Percentiles rank a stretch among this genome's conserved stretches.
phyloP scores from a whole-genome alignment of 208 protist species.

The Porcisia hertigi region DNA sequence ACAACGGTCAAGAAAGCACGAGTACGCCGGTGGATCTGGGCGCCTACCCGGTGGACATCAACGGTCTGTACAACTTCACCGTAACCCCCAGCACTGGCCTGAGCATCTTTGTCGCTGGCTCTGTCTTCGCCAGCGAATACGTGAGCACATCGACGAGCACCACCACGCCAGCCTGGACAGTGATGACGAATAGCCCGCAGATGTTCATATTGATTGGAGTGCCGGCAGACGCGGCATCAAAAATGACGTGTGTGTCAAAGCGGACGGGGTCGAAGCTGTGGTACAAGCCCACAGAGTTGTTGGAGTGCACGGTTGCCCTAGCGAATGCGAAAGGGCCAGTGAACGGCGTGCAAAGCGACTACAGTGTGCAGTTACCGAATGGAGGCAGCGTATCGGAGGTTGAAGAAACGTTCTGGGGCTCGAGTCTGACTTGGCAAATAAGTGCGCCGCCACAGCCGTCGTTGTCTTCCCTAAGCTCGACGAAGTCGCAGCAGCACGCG shows the following conservation, averaged over 20 bases:
- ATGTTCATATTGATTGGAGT: conserved; percentile 64
- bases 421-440: conserved; percentile 31
- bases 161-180: conserved; percentile 23
- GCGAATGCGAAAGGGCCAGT: conserved; percentile 45
- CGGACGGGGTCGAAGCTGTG: conserved; percentile 48
- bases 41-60: conserved; percentile 47
- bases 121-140: conserved; percentile 20
- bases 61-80: conserved; percentile 63
- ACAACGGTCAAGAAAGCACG: conserved; percentile 33
- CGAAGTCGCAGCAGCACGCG: not conserved
- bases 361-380: conserved; percentile 50
- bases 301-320: conserved; percentile 54
- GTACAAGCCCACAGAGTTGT: conserved; percentile 52
- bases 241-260: conserved; percentile 44
- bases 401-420: conserved; percentile 19
- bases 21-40: conserved; percentile 40
- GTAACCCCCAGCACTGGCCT: conserved; percentile 28
- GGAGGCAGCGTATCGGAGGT: conserved; percentile 40
- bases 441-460: conserved; percentile 31
- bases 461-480: not conserved
- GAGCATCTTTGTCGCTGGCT: conserved; percentile 40
- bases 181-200: conserved; percentile 71
- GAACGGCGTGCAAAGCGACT: conserved; percentile 64
- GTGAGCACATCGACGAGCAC: not conserved
- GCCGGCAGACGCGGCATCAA: conserved; percentile 44